These are phyloP conservation scores for Boletellus sp. DNA, from an alignment of 768 basidiomycete species.

Conservation along the genomic window DNA sequence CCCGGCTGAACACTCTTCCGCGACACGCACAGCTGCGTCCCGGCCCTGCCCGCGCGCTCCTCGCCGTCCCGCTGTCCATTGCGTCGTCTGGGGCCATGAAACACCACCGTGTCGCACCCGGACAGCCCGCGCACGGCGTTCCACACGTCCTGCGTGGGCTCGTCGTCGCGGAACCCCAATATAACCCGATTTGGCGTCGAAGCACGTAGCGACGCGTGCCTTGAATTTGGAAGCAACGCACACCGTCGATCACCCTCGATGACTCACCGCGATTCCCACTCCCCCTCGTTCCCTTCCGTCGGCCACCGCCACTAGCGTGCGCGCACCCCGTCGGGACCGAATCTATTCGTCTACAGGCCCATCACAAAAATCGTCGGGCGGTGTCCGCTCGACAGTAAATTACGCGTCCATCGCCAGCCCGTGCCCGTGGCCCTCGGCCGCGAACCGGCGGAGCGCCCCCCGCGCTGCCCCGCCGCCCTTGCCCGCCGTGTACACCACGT, in stretches of 20 bases:
- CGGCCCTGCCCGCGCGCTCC: neutral
- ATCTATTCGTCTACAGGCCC: slow-evolving; percentile 7
- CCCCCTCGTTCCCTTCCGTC: slow-evolving; percentile 13
- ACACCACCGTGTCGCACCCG: neutral
- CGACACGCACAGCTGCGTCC: neutral
- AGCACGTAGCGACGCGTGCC: slow-evolving; percentile 15
- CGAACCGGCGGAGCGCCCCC: slow-evolving; percentile 47
- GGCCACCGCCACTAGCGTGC: slow-evolving; percentile 1
- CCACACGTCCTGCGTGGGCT: neutral
- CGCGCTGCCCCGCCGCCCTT: slow-evolving; percentile 52
- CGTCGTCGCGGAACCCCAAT: neutral
- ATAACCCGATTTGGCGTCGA: slow-evolving; percentile 22
- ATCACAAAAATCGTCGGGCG: neutral
- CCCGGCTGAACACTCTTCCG: slow-evolving; percentile 12
- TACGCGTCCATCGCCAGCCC: slow-evolving; percentile 17
- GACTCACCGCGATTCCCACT: slow-evolving; percentile 4
- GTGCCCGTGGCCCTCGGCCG: slow-evolving; percentile 39
- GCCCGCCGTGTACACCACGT: slow-evolving; percentile 76
- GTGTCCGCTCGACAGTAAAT: neutral
- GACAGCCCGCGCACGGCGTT: no score
- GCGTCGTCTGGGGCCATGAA: neutral
- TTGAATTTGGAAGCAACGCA: slow-evolving; percentile 22
- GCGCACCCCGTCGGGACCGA: slow-evolving; percentile 10
- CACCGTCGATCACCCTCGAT: slow-evolving; percentile 31
- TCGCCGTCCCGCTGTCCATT: neutral